phyloP scores from a whole-genome alignment of 805 yeast species.

The Schwanniomyces vanrijiae region DNA sequence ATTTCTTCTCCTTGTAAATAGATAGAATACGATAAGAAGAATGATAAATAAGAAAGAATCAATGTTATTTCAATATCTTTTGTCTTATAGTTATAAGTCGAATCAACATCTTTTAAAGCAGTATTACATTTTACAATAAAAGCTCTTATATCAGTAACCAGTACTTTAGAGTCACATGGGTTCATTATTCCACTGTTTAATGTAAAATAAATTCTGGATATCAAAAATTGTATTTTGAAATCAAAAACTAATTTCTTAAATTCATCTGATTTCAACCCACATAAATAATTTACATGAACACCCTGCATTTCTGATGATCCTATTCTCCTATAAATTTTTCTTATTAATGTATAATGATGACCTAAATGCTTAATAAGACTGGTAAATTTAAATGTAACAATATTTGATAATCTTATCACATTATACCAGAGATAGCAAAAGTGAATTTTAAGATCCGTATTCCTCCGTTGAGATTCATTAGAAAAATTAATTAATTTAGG shows the following conservation, averaged over 20 bases:
- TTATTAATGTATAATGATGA: conserved; percentile 16
- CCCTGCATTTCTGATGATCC: conserved; percentile 21
- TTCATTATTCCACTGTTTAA: conserved; percentile 21
- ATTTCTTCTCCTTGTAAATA: conserved; percentile 37
- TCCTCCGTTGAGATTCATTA: conserved; percentile 14
- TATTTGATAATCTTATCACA: conserved; percentile 30
- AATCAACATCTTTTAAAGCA: conserved; percentile 22
- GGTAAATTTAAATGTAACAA: conserved; percentile 22
- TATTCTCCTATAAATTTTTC: conserved; percentile 17
- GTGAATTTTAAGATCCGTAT: conserved; percentile 25
- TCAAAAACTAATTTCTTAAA: conserved; percentile 16
- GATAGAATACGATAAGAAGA: conserved; percentile 27
- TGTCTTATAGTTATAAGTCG: conserved; percentile 12
- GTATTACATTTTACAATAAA: conserved; percentile 22
- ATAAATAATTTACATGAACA: conserved; percentile 22
- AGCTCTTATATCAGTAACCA: conserved; percentile 18
- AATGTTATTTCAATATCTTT: conserved; percentile 17
- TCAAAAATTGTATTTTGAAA: conserved; percentile 25
- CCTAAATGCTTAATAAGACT: conserved; percentile 23
- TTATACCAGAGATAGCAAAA: conserved; percentile 36
- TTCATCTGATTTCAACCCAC: conserved; percentile 11
- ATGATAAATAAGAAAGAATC: conserved; percentile 27
- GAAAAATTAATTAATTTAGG: conserved; percentile 27
- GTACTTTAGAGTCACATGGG: conserved; percentile 16
- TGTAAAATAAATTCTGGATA: conserved; percentile 23